Percentiles rank a stretch among this genome's conserved stretches.
These are phyloP conservation scores for Hericium rajendrae DNA, from an alignment of 768 basidiomycete genomes.

Conservation along the genomic window DNA sequence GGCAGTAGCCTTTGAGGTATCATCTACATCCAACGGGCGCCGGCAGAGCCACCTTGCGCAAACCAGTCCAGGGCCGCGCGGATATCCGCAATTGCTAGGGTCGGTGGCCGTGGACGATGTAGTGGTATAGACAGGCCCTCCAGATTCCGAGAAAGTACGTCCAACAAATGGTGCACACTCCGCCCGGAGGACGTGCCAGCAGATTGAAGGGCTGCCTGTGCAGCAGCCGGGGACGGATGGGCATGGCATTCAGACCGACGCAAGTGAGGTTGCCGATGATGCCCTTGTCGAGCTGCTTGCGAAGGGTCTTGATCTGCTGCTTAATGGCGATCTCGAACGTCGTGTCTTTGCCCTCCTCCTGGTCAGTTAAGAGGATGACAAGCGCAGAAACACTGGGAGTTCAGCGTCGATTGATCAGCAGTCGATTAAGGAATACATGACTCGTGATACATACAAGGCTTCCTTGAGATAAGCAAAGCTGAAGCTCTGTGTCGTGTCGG, in stretches of 20 bases:
- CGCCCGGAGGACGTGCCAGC: not conserved
- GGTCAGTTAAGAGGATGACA: constrained; percentile 46
- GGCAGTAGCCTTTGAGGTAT: too few relatives aligned
- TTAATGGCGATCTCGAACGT: constrained; percentile 44
- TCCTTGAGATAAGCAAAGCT: constrained; percentile 88
- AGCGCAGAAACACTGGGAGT: constrained; percentile 55
- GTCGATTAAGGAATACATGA: not conserved
- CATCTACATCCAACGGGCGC: too few relatives aligned
- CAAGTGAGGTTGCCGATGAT: not conserved
- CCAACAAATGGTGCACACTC: not conserved
- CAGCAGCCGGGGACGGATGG: not conserved
- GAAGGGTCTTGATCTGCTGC: constrained; percentile 49
- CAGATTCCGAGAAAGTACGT: not conserved
- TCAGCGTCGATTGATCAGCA: not conserved
- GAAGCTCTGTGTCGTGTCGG: constrained; percentile 52
- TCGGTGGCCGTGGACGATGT: not conserved
- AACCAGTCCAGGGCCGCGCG: not conserved
- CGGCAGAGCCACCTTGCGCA: not conserved
- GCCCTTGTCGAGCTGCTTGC: constrained; percentile 54
- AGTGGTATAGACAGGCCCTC: not conserved
- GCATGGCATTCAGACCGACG: not conserved
- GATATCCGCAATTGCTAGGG: not conserved
- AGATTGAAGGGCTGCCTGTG: not conserved
- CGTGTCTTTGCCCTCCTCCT: constrained; percentile 35
- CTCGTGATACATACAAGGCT: constrained; percentile 56